Conservation (phyloP, 345 rosid species). For the Heritiera fomes region DNA sequence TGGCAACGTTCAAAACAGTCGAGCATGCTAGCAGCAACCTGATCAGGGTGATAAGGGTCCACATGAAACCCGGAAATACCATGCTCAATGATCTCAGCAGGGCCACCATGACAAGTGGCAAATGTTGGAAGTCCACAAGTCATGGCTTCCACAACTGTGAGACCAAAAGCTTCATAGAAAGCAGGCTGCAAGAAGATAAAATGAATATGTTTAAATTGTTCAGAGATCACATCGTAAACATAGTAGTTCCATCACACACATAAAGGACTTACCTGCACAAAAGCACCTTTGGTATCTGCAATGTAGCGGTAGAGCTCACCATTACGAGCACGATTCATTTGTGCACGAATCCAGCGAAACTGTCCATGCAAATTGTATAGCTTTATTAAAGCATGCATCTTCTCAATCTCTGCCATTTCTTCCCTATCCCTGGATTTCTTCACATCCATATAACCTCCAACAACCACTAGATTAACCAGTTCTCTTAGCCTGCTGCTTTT, state of each 20-base stretch:
- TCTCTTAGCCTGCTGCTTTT: constrained; percentile 47
- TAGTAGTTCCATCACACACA: neutral
- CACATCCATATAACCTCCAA: constrained; percentile 71
- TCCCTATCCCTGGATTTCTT: constrained; percentile 76
- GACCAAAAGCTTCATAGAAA: constrained; percentile 77
- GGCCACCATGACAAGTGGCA: constrained; percentile 86
- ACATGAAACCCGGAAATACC: constrained; percentile 85
- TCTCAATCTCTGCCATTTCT: constrained; percentile 86
- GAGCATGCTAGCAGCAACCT: constrained; percentile 60
- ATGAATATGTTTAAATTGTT: neutral
- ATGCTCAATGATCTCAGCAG: constrained; percentile 83
- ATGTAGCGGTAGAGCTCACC: constrained; percentile 82
- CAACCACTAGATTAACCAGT: constrained; percentile 43
- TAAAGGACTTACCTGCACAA: constrained; percentile 34
- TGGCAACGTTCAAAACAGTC: constrained; percentile 64
- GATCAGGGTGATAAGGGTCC: constrained; percentile 82
- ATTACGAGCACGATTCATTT: constrained; percentile 82
- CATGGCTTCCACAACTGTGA: constrained; percentile 91
- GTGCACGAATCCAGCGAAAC: constrained; percentile 83
- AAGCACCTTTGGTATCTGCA: constrained; percentile 71
- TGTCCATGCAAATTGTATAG: constrained; percentile 68
- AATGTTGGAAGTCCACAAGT: constrained; percentile 85
- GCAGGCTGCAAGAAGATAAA: constrained; percentile 53
- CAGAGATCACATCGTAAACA: neutral
- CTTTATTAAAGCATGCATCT: constrained; percentile 64